phyloP scores from a whole-genome alignment of 495 filamentous ascomycete genomes.

The Penicillium dipodomyicola region DNA sequence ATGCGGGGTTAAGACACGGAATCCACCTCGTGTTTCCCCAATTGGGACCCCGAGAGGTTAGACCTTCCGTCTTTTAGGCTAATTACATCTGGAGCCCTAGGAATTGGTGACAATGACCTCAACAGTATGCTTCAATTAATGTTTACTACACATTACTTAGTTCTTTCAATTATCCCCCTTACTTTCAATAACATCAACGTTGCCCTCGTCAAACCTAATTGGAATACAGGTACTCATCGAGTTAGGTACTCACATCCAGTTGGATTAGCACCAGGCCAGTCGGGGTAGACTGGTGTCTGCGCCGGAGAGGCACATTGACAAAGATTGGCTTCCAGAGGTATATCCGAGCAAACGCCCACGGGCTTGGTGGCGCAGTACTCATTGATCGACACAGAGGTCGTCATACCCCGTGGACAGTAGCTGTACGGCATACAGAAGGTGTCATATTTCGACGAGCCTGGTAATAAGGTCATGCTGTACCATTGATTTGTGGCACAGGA shows the following conservation, averaged over 20 bases:
- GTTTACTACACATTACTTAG: no score
- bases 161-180: background rate
- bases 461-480: conserved; percentile 22
- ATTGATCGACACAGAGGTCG: background rate
- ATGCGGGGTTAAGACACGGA: conserved; percentile 15
- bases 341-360: background rate
- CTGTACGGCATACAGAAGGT: conserved; percentile 30
- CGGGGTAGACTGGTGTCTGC: conserved; percentile 17
- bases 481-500: conserved; percentile 25
- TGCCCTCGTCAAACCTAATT: background rate
- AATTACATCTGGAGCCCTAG: background rate
- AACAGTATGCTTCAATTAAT: background rate
- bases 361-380: conserved; percentile 9
- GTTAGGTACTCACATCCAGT: conserved; percentile 20
- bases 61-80: conserved; percentile 9
- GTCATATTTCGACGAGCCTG: conserved; percentile 12
- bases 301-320: background rate
- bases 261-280: conserved; percentile 16
- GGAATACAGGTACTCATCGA: background rate
- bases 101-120: background rate
- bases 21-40: background rate
- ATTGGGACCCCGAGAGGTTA: conserved; percentile 10
- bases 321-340: conserved; percentile 1
- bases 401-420: conserved; percentile 18
- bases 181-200: background rate